phyloP scores from a whole-genome alignment of 1,139 yeast species.

The Scheffersomyces cryptocercus region DNA sequence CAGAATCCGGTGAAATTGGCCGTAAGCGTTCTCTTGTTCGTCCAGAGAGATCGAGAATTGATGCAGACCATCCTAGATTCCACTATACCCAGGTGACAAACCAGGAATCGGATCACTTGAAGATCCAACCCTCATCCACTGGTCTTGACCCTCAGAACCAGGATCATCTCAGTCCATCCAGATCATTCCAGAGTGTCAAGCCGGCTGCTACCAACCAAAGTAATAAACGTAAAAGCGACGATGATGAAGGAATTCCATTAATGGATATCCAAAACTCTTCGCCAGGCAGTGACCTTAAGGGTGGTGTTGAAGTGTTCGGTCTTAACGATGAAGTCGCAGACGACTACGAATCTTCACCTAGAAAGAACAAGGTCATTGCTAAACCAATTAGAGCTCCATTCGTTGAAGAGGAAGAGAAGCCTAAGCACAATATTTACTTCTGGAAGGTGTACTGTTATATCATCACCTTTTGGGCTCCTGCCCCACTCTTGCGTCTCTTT shows the following conservation, averaged over 20 bases:
- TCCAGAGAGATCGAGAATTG: slow-evolving; percentile 75
- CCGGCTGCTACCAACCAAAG: background rate
- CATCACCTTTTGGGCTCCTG: slow-evolving; percentile 91
- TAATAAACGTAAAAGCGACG: slow-evolving; percentile 10
- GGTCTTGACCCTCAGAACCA: slow-evolving; percentile 62
- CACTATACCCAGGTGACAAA: slow-evolving; percentile 83
- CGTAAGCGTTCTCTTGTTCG: slow-evolving; percentile 72
- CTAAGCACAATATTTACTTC: slow-evolving; percentile 45
- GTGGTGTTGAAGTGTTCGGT: slow-evolving; percentile 58
- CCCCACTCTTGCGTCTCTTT: slow-evolving; percentile 65
- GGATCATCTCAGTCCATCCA: slow-evolving; percentile 5
- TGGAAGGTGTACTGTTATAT: slow-evolving; percentile 84
- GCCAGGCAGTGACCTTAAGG: slow-evolving; percentile 18
- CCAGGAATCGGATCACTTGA: slow-evolving; percentile 62
- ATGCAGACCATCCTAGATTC: slow-evolving; percentile 69
- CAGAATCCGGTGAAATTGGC: slow-evolving; percentile 48
- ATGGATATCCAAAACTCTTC: slow-evolving; percentile 34
- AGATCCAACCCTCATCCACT: slow-evolving; percentile 69
- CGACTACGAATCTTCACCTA: slow-evolving; percentile 22
- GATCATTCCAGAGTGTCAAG: slow-evolving; percentile 1
- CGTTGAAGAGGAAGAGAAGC: slow-evolving; percentile 12
- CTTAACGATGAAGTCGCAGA: slow-evolving; percentile 55
- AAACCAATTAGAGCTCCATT: slow-evolving; percentile 9
- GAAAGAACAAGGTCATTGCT: slow-evolving; percentile 28
- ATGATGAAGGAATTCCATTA: slow-evolving; percentile 47